Evolutionary conservation across 768 basidiomycete species (phyloP).

Genomic region (Termitomyces sp.): DNA sequence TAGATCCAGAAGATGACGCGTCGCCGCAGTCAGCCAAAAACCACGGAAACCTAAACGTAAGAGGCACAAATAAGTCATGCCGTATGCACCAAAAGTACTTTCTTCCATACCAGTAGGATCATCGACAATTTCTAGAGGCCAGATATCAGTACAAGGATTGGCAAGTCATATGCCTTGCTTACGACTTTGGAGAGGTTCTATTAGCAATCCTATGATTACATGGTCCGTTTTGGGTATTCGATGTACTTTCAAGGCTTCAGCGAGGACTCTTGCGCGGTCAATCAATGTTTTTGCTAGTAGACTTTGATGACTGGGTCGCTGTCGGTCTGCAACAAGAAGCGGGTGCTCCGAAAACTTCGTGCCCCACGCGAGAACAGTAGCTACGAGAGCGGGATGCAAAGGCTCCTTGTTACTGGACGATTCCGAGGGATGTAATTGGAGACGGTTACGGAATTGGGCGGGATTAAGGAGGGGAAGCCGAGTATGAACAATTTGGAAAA

Average conservation of each 20-base stretch:
- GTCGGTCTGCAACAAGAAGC: conserved; percentile 72
- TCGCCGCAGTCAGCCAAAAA: conserved; percentile 78
- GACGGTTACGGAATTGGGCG: conserved; percentile 67
- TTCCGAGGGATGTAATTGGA: conserved; percentile 38
- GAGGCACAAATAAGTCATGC: not conserved
- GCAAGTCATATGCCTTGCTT: conserved; percentile 31
- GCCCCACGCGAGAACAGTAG: conserved; percentile 87
- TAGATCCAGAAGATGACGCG: conserved; percentile 73
- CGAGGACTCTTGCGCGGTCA: conserved; percentile 77
- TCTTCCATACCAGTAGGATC: conserved; percentile 55
- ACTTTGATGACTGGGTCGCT: conserved; percentile 66
- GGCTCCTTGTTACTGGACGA: conserved; percentile 33
- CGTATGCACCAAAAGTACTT: conserved; percentile 5
- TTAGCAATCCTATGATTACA: conserved; percentile 73
- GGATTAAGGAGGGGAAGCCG: conserved; percentile 86
- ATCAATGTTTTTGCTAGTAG: conserved; percentile 72
- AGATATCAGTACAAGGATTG: conserved; percentile 7
- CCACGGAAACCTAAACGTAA: conserved; percentile 63
- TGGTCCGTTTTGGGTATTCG: conserved; percentile 74
- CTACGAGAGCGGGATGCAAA: conserved; percentile 70
- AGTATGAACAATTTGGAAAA: conserved; percentile 88
- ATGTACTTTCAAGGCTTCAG: conserved; percentile 84
- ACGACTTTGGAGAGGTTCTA: conserved; percentile 87
- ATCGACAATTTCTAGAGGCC: conserved; percentile 58
- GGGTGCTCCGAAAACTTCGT: conserved; percentile 92